Conservation (phyloP, 768 basidiomycete genomes). For the Hemileccinum rubropunctum region DNA sequence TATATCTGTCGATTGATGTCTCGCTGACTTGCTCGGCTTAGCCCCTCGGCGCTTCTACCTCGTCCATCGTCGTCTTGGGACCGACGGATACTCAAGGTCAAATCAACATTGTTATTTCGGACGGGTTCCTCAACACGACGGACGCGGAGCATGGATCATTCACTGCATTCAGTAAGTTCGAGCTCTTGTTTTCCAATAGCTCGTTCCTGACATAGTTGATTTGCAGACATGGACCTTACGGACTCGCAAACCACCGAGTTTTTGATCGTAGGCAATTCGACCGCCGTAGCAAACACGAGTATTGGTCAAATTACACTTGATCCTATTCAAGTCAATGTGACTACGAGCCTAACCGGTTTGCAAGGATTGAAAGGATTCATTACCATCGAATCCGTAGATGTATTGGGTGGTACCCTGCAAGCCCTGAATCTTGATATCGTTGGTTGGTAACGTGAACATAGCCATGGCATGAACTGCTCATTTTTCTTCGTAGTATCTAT, state of each 20-base stretch:
- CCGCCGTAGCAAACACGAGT: conserved; percentile 56
- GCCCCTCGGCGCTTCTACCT: conserved; percentile 65
- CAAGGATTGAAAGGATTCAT: conserved; percentile 57
- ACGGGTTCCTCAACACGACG: conserved; percentile 51
- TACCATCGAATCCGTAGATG: conserved; percentile 58
- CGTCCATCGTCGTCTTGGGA: conserved; percentile 50
- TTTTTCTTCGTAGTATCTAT: conserved; percentile 47
- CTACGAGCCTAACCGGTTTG: conserved; percentile 57
- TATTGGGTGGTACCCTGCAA: conserved; percentile 58
- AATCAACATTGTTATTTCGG: conserved; percentile 60
- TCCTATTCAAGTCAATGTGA: conserved; percentile 69
- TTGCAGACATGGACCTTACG: conserved; percentile 55
- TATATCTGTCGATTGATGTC: neutral
- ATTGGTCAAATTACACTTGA: conserved; percentile 68
- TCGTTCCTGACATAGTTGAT: neutral
- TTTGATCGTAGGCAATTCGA: conserved; percentile 56
- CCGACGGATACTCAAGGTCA: conserved; percentile 56
- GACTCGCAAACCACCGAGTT: conserved; percentile 47
- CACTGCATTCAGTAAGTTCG: conserved; percentile 53
- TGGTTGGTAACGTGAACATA: conserved; percentile 35
- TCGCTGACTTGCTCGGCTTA: conserved; percentile 24
- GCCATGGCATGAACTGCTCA: neutral
- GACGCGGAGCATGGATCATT: conserved; percentile 49
- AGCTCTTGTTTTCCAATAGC: neutral
- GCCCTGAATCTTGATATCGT: conserved; percentile 59